Evolutionary conservation across 768 basidiomycete genomes (phyloP), one percentile per base, ranked within the genome.

Genomic region (Suillus subalutaceus): DNA sequence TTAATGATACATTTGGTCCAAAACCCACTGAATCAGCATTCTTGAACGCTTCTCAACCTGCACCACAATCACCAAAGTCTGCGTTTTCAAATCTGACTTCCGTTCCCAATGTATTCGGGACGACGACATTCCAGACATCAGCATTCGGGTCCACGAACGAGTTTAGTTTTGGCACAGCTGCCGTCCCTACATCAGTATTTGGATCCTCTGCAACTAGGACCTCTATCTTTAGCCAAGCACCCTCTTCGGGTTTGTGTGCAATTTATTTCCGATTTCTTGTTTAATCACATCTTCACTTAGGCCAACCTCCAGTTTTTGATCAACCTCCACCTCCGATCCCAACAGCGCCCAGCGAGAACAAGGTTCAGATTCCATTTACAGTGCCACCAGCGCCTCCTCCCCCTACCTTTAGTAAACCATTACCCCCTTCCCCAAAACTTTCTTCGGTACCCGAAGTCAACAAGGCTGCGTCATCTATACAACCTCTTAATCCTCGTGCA

Each of bases 31-130:
- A 71, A 23, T 72, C 77, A 5, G 65, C 65, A 3, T 72, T 78
- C 23, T 68, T 68, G 53, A 43, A 63, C 4, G 13, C 67, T 7
- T 38, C 71, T 61, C 71, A 71, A 16, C 63, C 75, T 18, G 56
- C 68, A 2, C 55, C 71, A 4, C 56, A 62, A 5, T 55, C 71
- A 1, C 16, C 59, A 5, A 63, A 65, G 55, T 78, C 79, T 3
- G 82, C 71, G 12, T 82, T 83, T 66, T 75, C 80, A 48, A 73
- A 73, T 61, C 63, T 82, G 8, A 70, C 73, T 13, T 69, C 79
- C 1, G 67, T 71, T 5, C 74, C 77, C 2, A 83, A 78, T 43
- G 73, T 70, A 6, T 83, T 82, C 64, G 76, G 76, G 1, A 73
- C 62, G 9, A 9, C 66, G 30, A 69, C 59, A 32, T 60, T 60